Evolutionary conservation across 208 protist species (phyloP).

Genomic region (Lotmaria passim): DNA sequence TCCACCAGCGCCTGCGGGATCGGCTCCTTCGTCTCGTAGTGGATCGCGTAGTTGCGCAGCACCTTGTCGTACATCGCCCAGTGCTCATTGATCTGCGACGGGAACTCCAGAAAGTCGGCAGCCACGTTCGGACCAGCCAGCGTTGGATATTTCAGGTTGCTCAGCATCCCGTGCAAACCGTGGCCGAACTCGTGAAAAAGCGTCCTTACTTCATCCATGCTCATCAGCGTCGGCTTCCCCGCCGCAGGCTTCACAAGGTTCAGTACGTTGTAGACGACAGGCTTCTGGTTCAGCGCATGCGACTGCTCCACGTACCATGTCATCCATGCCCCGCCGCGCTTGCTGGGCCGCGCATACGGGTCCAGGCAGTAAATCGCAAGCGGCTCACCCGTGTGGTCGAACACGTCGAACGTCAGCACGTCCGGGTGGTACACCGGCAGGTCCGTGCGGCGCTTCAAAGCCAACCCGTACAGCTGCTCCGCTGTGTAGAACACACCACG

Average conservation of each 20-base stretch:
- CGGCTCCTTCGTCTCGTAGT: too few species aligned
- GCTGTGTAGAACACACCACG: conserved; percentile 58
- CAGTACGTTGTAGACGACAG: conserved; percentile 52
- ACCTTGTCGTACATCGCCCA: too few species aligned
- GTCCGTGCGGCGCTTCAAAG: conserved; percentile 46
- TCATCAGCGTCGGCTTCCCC: conserved; percentile 59
- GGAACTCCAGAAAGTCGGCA: conserved; percentile 81
- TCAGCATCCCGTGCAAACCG: conserved; percentile 81
- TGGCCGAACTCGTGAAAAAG: conserved; percentile 81
- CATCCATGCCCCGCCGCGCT: conserved; percentile 65
- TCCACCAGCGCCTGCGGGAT: too few species aligned
- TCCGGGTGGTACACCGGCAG: conserved; percentile 57
- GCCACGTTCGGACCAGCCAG: conserved; percentile 70
- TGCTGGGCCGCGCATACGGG: conserved; percentile 52
- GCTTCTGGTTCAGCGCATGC: conserved; percentile 37
- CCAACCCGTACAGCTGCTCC: conserved; percentile 60
- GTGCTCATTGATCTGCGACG: conserved; percentile 84
- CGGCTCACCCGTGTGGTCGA: conserved; percentile 33
- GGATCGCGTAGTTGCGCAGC: too few species aligned
- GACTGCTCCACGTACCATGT: conserved; percentile 52
- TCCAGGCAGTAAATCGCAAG: conserved; percentile 57
- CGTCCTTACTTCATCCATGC: conserved; percentile 53
- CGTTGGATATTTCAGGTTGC: conserved; percentile 34
- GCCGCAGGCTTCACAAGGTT: conserved; percentile 59
- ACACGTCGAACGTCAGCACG: conserved; percentile 43